Percentiles rank a stretch among this genome's conserved stretches.
phyloP scores from a whole-genome alignment of 164 flowering plant genomes.

The Macadamia tetraphylla region DNA sequence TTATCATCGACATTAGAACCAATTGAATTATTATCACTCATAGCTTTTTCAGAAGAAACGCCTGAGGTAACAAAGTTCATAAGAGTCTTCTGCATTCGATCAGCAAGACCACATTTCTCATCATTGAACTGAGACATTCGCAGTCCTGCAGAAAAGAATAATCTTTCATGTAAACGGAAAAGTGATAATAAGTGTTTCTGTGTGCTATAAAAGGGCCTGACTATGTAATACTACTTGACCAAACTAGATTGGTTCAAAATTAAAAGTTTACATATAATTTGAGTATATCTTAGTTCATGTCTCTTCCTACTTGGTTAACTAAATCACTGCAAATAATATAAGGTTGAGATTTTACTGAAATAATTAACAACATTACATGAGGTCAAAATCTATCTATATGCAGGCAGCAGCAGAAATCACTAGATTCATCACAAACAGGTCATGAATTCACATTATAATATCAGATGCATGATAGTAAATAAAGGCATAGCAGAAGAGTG shows the following conservation, averaged over 20 bases:
- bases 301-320: no score
- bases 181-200: not conserved
- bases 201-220: not conserved
- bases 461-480: no score
- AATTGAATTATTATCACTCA: slow-evolving; percentile 13
- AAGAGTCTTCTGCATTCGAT: slow-evolving; percentile 69
- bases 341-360: no score
- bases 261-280: not conserved
- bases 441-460: no score
- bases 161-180: not conserved
- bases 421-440: no score
- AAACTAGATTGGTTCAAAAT: not conserved
- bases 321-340: no score
- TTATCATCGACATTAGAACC: slow-evolving; percentile 22
- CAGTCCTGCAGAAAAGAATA: slow-evolving; percentile 48
- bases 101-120: slow-evolving; percentile 39
- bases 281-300: no score
- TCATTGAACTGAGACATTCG: slow-evolving; percentile 84
- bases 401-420: no score
- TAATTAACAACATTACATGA: no score
- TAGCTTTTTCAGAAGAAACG: slow-evolving; percentile 30
- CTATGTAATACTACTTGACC: not conserved
- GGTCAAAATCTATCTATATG: no score
- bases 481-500: no score
- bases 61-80: slow-evolving; percentile 38